Evolutionary conservation across 2,329 filamentous ascomycete species (phyloP), one percentile per base, ranked within the genome.

Genomic region (Ceratocystis cacaofunesta): DNA sequence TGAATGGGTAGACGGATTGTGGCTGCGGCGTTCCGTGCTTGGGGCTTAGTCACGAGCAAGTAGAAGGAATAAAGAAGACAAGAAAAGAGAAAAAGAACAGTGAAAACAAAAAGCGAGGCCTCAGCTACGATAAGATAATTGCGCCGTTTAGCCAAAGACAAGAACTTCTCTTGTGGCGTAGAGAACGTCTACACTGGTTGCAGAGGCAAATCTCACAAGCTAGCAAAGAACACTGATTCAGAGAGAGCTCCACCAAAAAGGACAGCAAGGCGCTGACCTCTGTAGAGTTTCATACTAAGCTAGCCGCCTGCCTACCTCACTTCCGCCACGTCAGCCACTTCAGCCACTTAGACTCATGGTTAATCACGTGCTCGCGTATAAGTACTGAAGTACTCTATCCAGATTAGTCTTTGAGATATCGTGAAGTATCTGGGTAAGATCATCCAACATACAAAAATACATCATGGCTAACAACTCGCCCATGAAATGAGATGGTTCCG

Each of bases 191-290:
- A 25, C 36, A 41, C 19, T 48, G 32, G 50, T 32, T 22, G 50
- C 61, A 48, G 44, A 50, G 61, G 28, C 44, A 46, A 63, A 63
- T 48, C 43, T 52, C 43, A 50, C 28, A 15, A 5, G 46, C 46
- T n/a, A 10, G 48, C 44, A 22, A 64, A 60, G n/a, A 28, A 19
- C 8, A 17, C 25, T n/a, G 17, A 8, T 17, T 10, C 17, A 36
- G 6, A 19, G 6, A 19, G 36, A 43, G 60, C 8, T n/a, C 36
- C 22, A 25, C 36, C 41, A 50, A 64, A 58, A 55, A 64, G 63
- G 63, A 64, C 63, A 64, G 63, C 63, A 57, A 64, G 50, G 63
- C 63, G 36, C 36, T 41, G 36, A 41, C 36, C 3, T 41, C 12
- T 15, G 36, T 41, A 41, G 32, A 36, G 36, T 41, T 41, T 41